Percentiles rank a stretch among this genome's conserved stretches.
phyloP scores from a whole-genome alignment of 2,329 filamentous ascomycete species.

The Aspergillus arachidicola region DNA sequence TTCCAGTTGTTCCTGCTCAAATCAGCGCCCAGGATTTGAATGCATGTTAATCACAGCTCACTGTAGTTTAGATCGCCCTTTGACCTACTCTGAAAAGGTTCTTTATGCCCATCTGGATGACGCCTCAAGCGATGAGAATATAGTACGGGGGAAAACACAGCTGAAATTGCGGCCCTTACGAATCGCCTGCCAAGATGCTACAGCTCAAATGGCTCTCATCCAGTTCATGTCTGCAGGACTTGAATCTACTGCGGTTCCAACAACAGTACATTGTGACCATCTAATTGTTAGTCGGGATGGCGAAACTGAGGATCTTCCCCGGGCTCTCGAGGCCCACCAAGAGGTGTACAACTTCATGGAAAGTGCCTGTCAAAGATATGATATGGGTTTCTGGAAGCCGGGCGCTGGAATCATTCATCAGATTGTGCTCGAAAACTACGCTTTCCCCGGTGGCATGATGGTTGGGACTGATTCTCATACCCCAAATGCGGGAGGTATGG shows the following conservation, averaged over 20 bases:
- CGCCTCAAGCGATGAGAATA: too few relatives aligned
- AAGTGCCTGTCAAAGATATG: constrained; percentile 90
- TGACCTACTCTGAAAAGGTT: too few relatives aligned
- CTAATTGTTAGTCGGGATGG: constrained; percentile 97
- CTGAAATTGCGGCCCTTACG: constrained; percentile 95
- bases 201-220: constrained; percentile 98
- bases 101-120: too few relatives aligned
- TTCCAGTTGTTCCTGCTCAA: too few relatives aligned
- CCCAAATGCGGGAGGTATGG: constrained; percentile 93
- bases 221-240: constrained; percentile 99
- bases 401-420: constrained; percentile 99
- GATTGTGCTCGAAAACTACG: constrained; percentile 98
- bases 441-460: constrained; percentile 96
- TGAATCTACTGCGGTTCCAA: constrained; percentile 89
- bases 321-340: constrained; percentile 93
- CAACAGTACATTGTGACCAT: constrained; percentile 98
- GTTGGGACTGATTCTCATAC: constrained; percentile 99
- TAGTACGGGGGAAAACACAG: too few relatives aligned
- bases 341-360: constrained; percentile 98
- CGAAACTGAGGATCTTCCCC: constrained; percentile 87
- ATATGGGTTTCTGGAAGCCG: constrained; percentile 99
- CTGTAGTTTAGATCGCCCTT: too few relatives aligned
- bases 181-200: constrained; percentile 99
- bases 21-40: too few relatives aligned
- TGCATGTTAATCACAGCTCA: too few relatives aligned